Evolutionary conservation across 331 rosid species (phyloP).

Genomic region (Pyrus hybrid): DNA sequence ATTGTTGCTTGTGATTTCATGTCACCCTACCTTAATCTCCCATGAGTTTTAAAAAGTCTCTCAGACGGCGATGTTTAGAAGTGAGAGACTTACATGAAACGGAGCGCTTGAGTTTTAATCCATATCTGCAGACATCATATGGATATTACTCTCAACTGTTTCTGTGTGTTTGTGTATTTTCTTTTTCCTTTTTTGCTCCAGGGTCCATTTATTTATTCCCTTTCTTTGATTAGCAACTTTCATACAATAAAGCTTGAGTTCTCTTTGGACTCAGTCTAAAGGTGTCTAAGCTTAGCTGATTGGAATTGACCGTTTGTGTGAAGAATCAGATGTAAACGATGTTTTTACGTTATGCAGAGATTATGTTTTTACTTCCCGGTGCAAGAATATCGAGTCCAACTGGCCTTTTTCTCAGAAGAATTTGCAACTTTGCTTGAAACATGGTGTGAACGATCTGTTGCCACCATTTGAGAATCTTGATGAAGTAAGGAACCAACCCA

Average conservation of each 20-base stretch:
- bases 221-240: background rate
- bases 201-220: background rate
- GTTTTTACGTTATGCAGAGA: constrained; percentile 31
- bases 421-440: constrained; percentile 48
- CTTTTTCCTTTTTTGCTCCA: background rate
- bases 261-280: background rate
- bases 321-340: background rate
- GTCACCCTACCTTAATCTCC: constrained; percentile 12
- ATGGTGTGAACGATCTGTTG: constrained; percentile 44
- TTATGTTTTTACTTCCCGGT: constrained; percentile 45
- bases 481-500: constrained; percentile 25
- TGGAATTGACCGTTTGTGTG: background rate
- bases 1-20: constrained; percentile 32
- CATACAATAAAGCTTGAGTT: constrained; percentile 15
- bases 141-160: constrained; percentile 15
- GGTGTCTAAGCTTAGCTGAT: constrained; percentile 3
- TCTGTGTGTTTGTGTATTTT: background rate
- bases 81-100: background rate
- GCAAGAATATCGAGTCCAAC: constrained; percentile 37
- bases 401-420: constrained; percentile 51
- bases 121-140: constrained; percentile 10
- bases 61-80: background rate
- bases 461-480: constrained; percentile 47
- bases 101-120: background rate
- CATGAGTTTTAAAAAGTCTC: background rate